Evolutionary conservation across 1,139 yeast species (phyloP).

Genomic region (Pichia sp.): DNA sequence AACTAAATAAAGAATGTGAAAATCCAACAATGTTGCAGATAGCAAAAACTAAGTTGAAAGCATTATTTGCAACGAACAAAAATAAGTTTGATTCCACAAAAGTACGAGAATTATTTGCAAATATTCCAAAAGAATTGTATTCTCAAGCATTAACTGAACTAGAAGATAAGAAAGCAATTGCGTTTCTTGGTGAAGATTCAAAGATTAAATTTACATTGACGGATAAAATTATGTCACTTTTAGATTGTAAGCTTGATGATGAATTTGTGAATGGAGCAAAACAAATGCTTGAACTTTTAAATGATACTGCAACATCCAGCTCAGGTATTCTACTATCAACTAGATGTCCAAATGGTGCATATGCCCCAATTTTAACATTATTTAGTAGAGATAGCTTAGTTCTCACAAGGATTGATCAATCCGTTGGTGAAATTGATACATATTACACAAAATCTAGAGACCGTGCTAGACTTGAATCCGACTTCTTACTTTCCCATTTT

Average conservation of each 20-base stretch:
- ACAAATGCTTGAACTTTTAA: slow-evolving; percentile 37
- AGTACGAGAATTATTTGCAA: slow-evolving; percentile 39
- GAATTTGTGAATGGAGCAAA: slow-evolving; percentile 43
- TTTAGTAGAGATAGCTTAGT: slow-evolving; percentile 35
- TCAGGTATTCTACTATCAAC: slow-evolving; percentile 56
- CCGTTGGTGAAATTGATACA: slow-evolving; percentile 39
- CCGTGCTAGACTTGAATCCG: slow-evolving; percentile 56
- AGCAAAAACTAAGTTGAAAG: slow-evolving; percentile 41
- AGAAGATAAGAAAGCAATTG: slow-evolving; percentile 48
- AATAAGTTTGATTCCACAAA: slow-evolving; percentile 40
- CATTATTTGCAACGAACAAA: slow-evolving; percentile 55
- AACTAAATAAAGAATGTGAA: slow-evolving; percentile 19
- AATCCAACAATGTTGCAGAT: slow-evolving; percentile 28
- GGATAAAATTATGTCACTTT: slow-evolving; percentile 43
- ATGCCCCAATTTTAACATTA: slow-evolving; percentile 47
- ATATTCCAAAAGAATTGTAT: slow-evolving; percentile 40
- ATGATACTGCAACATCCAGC: slow-evolving; percentile 34
- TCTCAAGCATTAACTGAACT: slow-evolving; percentile 47
- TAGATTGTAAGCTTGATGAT: slow-evolving; percentile 38
- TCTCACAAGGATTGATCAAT: slow-evolving; percentile 48
- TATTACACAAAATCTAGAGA: slow-evolving; percentile 61
- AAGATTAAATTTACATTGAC: slow-evolving; percentile 50
- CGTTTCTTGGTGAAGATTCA: slow-evolving; percentile 42
- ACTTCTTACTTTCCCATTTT: slow-evolving; percentile 37
- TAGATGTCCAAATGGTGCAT: slow-evolving; percentile 50